Conservation (phyloP, 2,329 filamentous ascomycete genomes). For the Phialophora macrospora region DNA sequence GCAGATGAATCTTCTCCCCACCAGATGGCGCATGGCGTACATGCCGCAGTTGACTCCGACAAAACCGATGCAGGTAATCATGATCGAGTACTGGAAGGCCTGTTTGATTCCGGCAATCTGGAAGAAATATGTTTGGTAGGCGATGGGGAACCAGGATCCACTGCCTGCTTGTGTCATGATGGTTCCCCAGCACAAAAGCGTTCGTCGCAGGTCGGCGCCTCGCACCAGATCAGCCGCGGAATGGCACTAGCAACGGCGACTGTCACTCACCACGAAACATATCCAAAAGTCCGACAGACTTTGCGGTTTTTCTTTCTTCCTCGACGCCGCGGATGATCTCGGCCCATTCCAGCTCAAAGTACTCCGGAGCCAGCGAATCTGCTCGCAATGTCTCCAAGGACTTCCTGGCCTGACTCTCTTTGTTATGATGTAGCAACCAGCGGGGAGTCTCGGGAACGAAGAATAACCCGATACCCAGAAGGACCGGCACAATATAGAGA, state of each 20-base stretch:
- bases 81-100: conserved; percentile 57
- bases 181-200: conserved; percentile 55
- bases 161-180: conserved; percentile 54
- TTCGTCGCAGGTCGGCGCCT: conserved; percentile 56
- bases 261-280: conserved; percentile 29
- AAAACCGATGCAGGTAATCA: conserved; percentile 58
- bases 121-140: conserved; percentile 56
- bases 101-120: conserved; percentile 47
- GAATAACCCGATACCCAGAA: conserved; percentile 39
- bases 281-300: conserved; percentile 24
- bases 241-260: neutral
- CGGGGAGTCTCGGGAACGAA: conserved; percentile 43
- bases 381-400: conserved; percentile 18
- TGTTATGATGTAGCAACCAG: conserved; percentile 40
- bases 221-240: neutral
- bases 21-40: conserved; percentile 55
- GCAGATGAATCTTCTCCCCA: conserved; percentile 55
- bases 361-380: conserved; percentile 12
- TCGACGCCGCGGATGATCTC: conserved; percentile 34
- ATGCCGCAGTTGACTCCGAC: conserved; percentile 57
- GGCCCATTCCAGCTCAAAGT: conserved; percentile 34
- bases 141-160: conserved; percentile 58
- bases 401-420: conserved; percentile 26
- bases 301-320: conserved; percentile 30
- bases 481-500: conserved; percentile 38